Conservation (phyloP, 2,329 filamentous ascomycete genomes). For the Colletotrichum costaricense region DNA sequence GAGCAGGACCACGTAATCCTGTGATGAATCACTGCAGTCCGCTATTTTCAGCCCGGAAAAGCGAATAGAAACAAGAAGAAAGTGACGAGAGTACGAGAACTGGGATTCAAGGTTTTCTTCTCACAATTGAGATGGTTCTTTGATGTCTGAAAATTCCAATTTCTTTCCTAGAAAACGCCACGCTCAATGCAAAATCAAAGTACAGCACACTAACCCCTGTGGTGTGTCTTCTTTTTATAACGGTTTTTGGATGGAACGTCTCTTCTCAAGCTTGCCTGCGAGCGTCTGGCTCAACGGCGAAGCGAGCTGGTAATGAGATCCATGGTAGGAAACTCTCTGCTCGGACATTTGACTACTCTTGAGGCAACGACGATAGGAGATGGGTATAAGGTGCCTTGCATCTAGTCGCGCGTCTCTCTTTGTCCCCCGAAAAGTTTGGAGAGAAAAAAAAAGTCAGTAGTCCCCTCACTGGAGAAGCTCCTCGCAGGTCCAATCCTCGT, state of each 20-base stretch:
- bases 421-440: conserved; percentile 1
- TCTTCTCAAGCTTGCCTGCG: conserved; percentile 10
- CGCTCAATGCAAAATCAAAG: conserved; percentile 32
- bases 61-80: not conserved
- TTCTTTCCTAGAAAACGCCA: conserved; percentile 32
- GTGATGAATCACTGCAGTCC: not conserved
- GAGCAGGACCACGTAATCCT: not conserved
- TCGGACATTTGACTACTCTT: conserved; percentile 25
- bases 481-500: conserved; percentile 99
- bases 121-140: not conserved
- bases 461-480: conserved; percentile 76
- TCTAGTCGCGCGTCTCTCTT: conserved; percentile 29
- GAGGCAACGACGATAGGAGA: conserved; percentile 32
- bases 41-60: not conserved
- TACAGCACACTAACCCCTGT: conserved; percentile 27
- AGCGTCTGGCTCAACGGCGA: not conserved
- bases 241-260: not conserved
- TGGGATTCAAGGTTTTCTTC: not conserved
- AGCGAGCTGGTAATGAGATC: not conserved
- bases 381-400: conserved; percentile 33
- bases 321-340: conserved; percentile 3
- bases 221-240: conserved; percentile 14
- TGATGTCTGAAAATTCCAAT: conserved; percentile 8
- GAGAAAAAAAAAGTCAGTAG: conserved; percentile 5
- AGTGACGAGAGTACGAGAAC: not conserved